Base-by-base conservation (phyloP, 805 yeast genomes). In the Monosporozyma aquatica region DNA sequence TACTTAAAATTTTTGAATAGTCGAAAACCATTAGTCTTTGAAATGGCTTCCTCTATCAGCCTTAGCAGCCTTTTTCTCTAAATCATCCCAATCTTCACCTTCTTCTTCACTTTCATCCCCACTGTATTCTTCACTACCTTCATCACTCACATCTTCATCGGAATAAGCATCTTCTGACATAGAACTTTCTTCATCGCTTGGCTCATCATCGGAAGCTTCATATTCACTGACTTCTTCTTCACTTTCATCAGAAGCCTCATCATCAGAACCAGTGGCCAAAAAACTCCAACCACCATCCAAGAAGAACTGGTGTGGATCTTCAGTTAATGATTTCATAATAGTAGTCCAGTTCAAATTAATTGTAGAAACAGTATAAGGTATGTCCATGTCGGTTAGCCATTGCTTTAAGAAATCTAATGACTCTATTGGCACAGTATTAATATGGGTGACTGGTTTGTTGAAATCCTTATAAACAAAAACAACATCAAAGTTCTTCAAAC, bases 341-440 rank as follows among this genome's bases (percentile, higher is more conserved):
- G 87, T 81, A 11, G 79, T 71, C 98, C 98, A 92, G 67, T 87
- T 87, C 75, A 92, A 78, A 68, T 90, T 90, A 67, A 92, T 82
- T 36, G 95, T 89, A 42, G 97, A 96, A 56, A 87, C 96, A 58
- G 89, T 83, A 68, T 74, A 80, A 29, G 98, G 95, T 49, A 92
- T 83, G 62, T 92, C 98, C 58, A 92, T 95, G 61, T 92, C 95
- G n/a, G 95, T 86, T 46, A 92, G 70, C 98, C 98, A 92, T 40
- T 86, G 87, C 64, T 90, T 92, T 47, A 92, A 84, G 59, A 84
- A 90, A 59, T 92, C 98, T 43, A 92, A 68, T 42, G 83, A 73
- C 55, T 84, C 94, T 76, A 87, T 86, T 28, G 97, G 97, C 46
- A 92, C 87, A 3, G 97, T 87, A 62, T 90, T 90, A 49, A 92